These are phyloP conservation scores for Pseudofabraea citricarpa DNA, from an alignment of 2,329 filamentous ascomycete species.

Conservation along the genomic window DNA sequence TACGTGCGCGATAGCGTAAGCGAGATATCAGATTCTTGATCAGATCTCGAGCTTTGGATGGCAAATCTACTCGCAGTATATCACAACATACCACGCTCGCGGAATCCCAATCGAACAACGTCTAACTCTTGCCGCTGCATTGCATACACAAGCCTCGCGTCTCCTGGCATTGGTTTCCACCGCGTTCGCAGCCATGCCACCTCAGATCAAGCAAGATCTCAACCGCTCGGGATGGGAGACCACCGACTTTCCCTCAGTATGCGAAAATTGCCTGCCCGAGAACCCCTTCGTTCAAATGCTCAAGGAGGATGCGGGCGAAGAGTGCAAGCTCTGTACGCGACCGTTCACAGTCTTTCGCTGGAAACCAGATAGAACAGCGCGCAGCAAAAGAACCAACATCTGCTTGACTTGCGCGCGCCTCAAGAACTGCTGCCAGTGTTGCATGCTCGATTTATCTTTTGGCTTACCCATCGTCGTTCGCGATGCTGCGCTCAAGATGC, in stretches of 20 bases:
- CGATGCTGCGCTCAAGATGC: constrained; percentile 96
- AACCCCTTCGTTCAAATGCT: constrained; percentile 99
- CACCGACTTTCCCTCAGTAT: constrained; percentile 83
- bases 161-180: no score
- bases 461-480: constrained; percentile 91
- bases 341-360: constrained; percentile 95
- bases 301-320: constrained; percentile 88
- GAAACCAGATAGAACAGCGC: constrained; percentile 86
- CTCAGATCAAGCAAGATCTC: constrained; percentile 92
- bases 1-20: no score
- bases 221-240: constrained; percentile 96
- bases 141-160: no score
- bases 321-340: constrained; percentile 72
- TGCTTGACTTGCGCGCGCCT: constrained; percentile 94
- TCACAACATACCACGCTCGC: no score
- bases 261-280: constrained; percentile 88
- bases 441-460: constrained; percentile 96
- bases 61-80: no score
- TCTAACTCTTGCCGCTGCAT: no score
- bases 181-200: no score
- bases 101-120: no score
- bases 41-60: no score
- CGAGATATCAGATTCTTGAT: no score
- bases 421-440: constrained; percentile 98
- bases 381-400: constrained; percentile 90